Conservation (phyloP, 768 basidiomycete genomes). For the Tubosaeta sp. region DNA sequence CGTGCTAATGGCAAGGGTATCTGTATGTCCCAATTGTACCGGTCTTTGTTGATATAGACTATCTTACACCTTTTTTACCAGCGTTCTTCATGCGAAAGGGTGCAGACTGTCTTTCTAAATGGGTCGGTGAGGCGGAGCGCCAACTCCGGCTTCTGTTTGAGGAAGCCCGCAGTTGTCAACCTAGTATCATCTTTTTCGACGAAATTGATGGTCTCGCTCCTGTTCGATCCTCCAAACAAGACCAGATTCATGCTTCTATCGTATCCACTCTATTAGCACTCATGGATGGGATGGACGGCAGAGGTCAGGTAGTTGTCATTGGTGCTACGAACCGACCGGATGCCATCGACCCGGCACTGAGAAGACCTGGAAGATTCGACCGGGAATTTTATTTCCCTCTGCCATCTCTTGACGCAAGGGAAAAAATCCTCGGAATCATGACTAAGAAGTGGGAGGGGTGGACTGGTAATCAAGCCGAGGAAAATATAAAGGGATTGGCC, state of each 20-base stretch:
- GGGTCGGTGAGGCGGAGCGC: slow-evolving; percentile 98
- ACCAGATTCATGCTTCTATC: slow-evolving; percentile 97
- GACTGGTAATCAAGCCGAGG: slow-evolving; percentile 48
- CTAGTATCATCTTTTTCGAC: slow-evolving; percentile 98
- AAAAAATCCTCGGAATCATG: slow-evolving; percentile 88
- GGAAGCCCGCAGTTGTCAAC: slow-evolving; percentile 88
- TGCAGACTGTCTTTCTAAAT: slow-evolving; percentile 95
- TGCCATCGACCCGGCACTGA: slow-evolving; percentile 93
- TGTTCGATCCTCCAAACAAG: slow-evolving; percentile 96
- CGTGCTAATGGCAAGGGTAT: slow-evolving; percentile 83
- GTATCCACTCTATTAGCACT: slow-evolving; percentile 93
- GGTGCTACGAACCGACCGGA: slow-evolving; percentile 98
- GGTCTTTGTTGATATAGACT: not conserved
- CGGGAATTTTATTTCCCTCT: slow-evolving; percentile 97
- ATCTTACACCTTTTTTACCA: slow-evolving; percentile 26
- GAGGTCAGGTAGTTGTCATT: slow-evolving; percentile 95
- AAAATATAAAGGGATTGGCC: slow-evolving; percentile 63
- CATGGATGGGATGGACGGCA: slow-evolving; percentile 99
- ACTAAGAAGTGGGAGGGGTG: slow-evolving; percentile 88
- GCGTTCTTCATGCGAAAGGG: slow-evolving; percentile 99
- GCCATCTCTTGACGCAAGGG: slow-evolving; percentile 77
- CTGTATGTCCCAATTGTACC: slow-evolving; percentile 50
- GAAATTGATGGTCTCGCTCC: slow-evolving; percentile 99
- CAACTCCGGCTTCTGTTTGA: slow-evolving; percentile 94
- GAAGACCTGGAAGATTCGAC: slow-evolving; percentile 94